Evolutionary conservation across 306 rosid genomes (phyloP).

Genomic region (Pyrus communis): DNA sequence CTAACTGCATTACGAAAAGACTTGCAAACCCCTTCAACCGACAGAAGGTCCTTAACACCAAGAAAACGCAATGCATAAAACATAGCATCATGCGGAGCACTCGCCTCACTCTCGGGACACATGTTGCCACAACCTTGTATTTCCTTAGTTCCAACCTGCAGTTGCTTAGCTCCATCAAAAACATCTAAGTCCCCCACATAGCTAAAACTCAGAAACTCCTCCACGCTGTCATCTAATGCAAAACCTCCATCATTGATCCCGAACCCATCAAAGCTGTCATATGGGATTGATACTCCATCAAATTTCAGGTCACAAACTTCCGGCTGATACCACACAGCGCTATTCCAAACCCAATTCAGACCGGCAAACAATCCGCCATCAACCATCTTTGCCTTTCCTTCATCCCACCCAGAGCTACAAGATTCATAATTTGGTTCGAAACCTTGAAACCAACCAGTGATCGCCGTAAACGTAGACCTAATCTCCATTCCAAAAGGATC

Average conservation of each 20-base stretch:
- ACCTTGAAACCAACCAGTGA: slow-evolving; percentile 43
- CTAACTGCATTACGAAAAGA: slow-evolving; percentile 36
- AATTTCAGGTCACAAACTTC: slow-evolving; percentile 4
- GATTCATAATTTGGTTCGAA: slow-evolving; percentile 25
- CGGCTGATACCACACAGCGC: slow-evolving; percentile 25
- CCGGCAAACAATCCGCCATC: slow-evolving; percentile 31
- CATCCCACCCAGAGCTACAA: slow-evolving; percentile 28
- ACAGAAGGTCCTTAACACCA: slow-evolving; percentile 53
- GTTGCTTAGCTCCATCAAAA: slow-evolving; percentile 17
- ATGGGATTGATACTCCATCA: slow-evolving; percentile 21
- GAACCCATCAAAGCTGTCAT: slow-evolving; percentile 21
- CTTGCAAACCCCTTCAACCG: slow-evolving; percentile 49
- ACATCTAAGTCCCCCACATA: slow-evolving; percentile 3
- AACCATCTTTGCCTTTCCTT: slow-evolving; percentile 13
- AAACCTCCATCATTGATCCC: slow-evolving; percentile 15
- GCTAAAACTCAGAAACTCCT: slow-evolving; percentile 16
- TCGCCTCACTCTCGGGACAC: slow-evolving; percentile 19
- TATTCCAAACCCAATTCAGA: slow-evolving; percentile 40
- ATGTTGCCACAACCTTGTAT: slow-evolving; percentile 8
- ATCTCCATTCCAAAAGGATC: slow-evolving; percentile 66
- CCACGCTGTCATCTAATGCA: slow-evolving; percentile 17
- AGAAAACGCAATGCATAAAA: slow-evolving; percentile 45
- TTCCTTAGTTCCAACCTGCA: slow-evolving; percentile 9
- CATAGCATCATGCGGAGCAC: slow-evolving; percentile 52
- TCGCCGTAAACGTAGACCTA: slow-evolving; percentile 34